phyloP scores from a whole-genome alignment of 139 green algal species.

The Coelastrella sp. region DNA sequence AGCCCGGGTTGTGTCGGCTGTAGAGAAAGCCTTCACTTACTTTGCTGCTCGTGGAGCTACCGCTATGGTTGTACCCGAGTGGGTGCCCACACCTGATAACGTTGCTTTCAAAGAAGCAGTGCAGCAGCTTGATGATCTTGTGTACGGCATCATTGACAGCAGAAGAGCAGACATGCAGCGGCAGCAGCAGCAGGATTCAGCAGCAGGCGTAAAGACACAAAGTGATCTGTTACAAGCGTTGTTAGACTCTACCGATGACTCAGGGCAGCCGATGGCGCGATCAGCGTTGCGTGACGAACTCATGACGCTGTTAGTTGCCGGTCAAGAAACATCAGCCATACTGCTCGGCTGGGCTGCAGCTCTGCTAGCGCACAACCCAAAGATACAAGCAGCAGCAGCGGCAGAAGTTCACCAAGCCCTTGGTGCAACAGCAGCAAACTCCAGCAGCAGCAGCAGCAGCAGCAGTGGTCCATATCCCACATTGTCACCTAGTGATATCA shows the following conservation, averaged over 20 bases:
- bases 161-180: slow-evolving; percentile 45
- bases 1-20: slow-evolving; percentile 47
- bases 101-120: slow-evolving; percentile 82
- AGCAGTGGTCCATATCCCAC: not conserved
- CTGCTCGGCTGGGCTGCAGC: slow-evolving; percentile 81
- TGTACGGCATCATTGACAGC: slow-evolving; percentile 84
- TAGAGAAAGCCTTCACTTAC: slow-evolving; percentile 79
- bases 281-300: slow-evolving; percentile 83
- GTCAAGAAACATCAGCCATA: slow-evolving; percentile 91
- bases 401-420: slow-evolving; percentile 60
- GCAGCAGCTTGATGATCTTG: slow-evolving; percentile 74
- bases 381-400: slow-evolving; percentile 58
- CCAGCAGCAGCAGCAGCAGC: not conserved
- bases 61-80: slow-evolving; percentile 81
- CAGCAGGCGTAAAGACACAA: not conserved
- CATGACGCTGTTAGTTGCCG: slow-evolving; percentile 87
- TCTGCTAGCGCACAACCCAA: slow-evolving; percentile 79
- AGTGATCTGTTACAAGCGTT: slow-evolving; percentile 78
- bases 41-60: slow-evolving; percentile 62
- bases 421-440: not conserved
- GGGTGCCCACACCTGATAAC: slow-evolving; percentile 88
- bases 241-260: slow-evolving; percentile 72
- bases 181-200: not conserved
- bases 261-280: slow-evolving; percentile 45
- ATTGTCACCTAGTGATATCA: slow-evolving; percentile 28